Evolutionary conservation across 495 filamentous ascomycete species (phyloP).

Genomic region (Hypoxylon fuscum): DNA sequence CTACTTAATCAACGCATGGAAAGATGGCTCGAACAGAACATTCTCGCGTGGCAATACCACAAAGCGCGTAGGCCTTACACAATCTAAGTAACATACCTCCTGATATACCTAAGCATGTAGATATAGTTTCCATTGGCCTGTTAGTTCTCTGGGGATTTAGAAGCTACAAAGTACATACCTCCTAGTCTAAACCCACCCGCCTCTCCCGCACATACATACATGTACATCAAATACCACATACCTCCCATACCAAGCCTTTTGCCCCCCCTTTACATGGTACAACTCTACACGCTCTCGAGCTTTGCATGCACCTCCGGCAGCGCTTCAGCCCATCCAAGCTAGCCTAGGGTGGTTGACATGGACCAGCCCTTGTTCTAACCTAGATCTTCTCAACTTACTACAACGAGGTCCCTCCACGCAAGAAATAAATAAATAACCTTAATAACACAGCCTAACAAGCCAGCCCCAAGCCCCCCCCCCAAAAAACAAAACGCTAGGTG

Average conservation of each 20-base stretch:
- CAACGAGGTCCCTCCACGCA: conserved; percentile 13
- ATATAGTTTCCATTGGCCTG: too few species aligned
- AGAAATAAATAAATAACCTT: conserved; percentile 31
- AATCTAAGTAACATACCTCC: too few species aligned
- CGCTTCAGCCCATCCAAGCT: conserved; percentile 36
- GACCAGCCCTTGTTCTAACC: conserved; percentile 23
- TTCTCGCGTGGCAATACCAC: too few species aligned
- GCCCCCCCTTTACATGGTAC: conserved; percentile 18
- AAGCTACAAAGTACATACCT: too few species aligned
- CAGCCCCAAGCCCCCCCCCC: too few species aligned
- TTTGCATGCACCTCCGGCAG: conserved; percentile 34
- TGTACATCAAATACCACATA: conserved; percentile 3
- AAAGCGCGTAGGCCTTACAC: too few species aligned
- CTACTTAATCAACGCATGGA: too few species aligned
- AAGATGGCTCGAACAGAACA: too few species aligned
- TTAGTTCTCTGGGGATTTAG: too few species aligned
- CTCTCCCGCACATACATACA: neutral
- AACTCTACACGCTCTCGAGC: neutral
- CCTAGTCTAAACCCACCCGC: too few species aligned
- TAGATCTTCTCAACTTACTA: conserved; percentile 19
- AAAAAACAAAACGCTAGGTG: conserved; percentile 12
- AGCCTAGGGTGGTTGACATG: conserved; percentile 17
- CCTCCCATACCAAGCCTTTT: conserved; percentile 6
- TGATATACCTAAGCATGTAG: too few species aligned
- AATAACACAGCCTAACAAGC: neutral